Percentiles rank a stretch among this genome's conserved stretches.
These are phyloP conservation scores for Boletus vermiculosoides DNA, from an alignment of 768 basidiomycete genomes.

Conservation along the genomic window DNA sequence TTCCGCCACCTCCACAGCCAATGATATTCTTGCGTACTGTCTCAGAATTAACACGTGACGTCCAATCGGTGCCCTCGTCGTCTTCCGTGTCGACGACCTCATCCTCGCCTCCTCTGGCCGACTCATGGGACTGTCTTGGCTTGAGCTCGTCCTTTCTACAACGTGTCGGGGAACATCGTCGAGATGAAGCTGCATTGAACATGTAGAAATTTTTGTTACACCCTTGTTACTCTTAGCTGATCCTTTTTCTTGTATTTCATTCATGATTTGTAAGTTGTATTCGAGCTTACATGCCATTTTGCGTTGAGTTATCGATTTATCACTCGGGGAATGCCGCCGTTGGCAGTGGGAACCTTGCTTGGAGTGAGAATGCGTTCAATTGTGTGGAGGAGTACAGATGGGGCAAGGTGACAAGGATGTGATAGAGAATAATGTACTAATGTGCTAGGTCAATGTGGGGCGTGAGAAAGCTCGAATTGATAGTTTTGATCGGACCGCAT, in stretches of 20 bases:
- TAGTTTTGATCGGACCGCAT: neutral
- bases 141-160: slow-evolving; percentile 22
- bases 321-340: too few species aligned
- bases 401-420: too few species aligned
- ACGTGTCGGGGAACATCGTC: slow-evolving; percentile 1
- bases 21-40: slow-evolving; percentile 21
- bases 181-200: neutral
- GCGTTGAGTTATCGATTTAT: slow-evolving; percentile 1
- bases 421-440: too few species aligned
- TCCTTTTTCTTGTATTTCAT: neutral
- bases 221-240: neutral
- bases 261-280: neutral
- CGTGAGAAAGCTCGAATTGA: neutral
- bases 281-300: neutral
- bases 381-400: too few species aligned
- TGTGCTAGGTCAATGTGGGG: neutral
- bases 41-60: slow-evolving; percentile 23
- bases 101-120: neutral
- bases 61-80: neutral
- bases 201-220: neutral
- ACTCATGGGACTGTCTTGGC: slow-evolving; percentile 22
- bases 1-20: slow-evolving; percentile 13
- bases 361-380: too few species aligned
- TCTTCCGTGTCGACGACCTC: neutral
- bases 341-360: too few species aligned